A percentile compares a stretch with the other conserved stretches of the same genome.
phyloP scores from a whole-genome alignment of 139 green algal species.

The Chlamydomonas schloesseri region DNA sequence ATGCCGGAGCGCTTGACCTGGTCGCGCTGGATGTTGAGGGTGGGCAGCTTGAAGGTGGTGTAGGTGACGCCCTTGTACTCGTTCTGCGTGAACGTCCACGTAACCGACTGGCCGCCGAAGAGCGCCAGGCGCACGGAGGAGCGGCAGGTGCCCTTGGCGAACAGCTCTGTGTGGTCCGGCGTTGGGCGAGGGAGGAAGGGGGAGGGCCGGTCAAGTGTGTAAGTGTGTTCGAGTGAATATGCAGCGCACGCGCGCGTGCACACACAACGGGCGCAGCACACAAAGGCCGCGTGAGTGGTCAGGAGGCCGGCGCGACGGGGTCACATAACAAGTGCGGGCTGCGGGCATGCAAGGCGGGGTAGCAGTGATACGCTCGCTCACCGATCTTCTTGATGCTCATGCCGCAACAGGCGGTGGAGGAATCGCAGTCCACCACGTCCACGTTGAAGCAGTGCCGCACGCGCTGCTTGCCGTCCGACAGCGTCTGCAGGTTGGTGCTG shows the following conservation, averaged over 20 bases:
- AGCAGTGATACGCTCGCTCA: too few relatives aligned
- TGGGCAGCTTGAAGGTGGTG: constrained; percentile 2
- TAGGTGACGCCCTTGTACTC: not conserved
- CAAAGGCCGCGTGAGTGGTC: not conserved
- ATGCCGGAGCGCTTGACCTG: not conserved
- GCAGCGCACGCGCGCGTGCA: not conserved
- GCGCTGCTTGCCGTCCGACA: not conserved
- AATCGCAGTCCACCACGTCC: not conserved
- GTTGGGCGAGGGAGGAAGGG: not conserved
- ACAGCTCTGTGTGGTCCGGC: not conserved
- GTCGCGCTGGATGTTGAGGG: not conserved
- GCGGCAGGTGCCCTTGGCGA: not conserved
- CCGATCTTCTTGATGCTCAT: constrained; percentile 10
- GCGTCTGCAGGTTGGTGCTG: not conserved
- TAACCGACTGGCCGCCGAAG: not conserved
- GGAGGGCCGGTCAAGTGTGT: not conserved
- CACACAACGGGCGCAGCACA: not conserved
- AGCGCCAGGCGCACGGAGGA: not conserved
- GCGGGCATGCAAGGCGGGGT: not conserved
- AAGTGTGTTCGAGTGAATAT: too few relatives aligned
- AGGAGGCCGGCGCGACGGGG: too few relatives aligned
- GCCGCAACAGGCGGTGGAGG: not conserved
- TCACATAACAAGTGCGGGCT: not conserved
- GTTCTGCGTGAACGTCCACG: not conserved
- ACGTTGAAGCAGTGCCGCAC: not conserved